Evolutionary conservation across 768 basidiomycete species (phyloP).

Genomic region (Cystoderma amianthinum): DNA sequence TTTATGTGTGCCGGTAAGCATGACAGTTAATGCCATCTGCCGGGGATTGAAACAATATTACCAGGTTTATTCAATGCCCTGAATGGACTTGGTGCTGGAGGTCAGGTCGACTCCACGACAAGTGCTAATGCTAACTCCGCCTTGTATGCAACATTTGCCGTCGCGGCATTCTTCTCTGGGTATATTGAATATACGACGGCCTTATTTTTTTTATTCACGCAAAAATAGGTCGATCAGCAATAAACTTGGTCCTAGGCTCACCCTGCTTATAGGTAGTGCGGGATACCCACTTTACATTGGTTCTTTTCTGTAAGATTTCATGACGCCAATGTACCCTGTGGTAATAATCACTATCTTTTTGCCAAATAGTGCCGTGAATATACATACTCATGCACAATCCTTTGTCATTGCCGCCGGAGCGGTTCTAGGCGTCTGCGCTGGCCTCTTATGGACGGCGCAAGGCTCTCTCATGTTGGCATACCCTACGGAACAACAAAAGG

Average conservation of each 20-base stretch:
- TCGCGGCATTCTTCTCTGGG: constrained; percentile 49
- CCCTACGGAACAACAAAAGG: constrained; percentile 75
- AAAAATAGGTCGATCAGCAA: constrained; percentile 66
- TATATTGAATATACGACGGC: constrained; percentile 21
- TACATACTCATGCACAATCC: constrained; percentile 49
- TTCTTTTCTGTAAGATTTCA: constrained; percentile 53
- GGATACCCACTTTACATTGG: constrained; percentile 77
- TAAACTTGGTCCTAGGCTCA: constrained; percentile 63
- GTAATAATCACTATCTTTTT: background rate
- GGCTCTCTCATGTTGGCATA: constrained; percentile 84
- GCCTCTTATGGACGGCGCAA: constrained; percentile 77
- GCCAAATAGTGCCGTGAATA: constrained; percentile 52
- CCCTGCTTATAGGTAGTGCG: constrained; percentile 64
- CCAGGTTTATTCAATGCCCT: constrained; percentile 75
- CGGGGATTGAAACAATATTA: constrained; percentile 5
- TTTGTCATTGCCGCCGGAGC: constrained; percentile 73
- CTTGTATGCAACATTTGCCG: constrained; percentile 50
- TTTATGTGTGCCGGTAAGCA: constrained; percentile 52
- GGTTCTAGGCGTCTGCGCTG: constrained; percentile 65
- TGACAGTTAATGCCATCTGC: no score
- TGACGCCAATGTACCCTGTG: background rate
- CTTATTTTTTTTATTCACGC: constrained; percentile 3
- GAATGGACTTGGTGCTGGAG: constrained; percentile 75
- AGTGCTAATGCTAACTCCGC: constrained; percentile 67
- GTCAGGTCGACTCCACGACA: constrained; percentile 59